phyloP scores from a whole-genome alignment of 306 rosid genomes.

The Phaseolus lunatus region DNA sequence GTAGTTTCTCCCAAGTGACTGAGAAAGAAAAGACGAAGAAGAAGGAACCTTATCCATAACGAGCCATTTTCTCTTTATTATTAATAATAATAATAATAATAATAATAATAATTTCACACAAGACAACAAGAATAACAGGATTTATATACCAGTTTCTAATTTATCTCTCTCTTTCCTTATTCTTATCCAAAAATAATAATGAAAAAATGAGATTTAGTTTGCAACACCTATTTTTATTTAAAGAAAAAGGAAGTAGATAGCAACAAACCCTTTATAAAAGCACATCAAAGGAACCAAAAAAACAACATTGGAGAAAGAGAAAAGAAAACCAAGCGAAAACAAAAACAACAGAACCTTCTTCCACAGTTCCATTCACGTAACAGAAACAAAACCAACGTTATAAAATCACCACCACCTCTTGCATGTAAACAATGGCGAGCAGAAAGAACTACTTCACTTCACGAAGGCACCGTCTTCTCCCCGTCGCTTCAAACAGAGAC shows the following conservation, averaged over 20 bases:
- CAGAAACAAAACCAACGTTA: not conserved
- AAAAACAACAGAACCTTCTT: not conserved
- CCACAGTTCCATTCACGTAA: not conserved
- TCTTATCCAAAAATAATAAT: constrained; percentile 11
- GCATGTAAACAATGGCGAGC: not conserved
- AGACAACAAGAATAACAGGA: constrained; percentile 16
- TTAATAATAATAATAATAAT: too few relatives aligned
- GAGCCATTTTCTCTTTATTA: not conserved
- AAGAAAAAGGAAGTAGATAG: constrained; percentile 9
- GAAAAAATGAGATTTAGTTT: not conserved
- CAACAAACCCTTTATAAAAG: constrained; percentile 59
- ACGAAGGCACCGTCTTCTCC: constrained; percentile 59
- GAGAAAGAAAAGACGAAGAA: constrained; percentile 22
- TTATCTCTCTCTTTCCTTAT: not conserved
- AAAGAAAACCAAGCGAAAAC: not conserved
- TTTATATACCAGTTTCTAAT: not conserved
- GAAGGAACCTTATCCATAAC: constrained; percentile 68
- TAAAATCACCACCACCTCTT: not conserved
- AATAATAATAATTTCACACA: not conserved
- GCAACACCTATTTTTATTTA: not conserved
- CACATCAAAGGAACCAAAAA: constrained; percentile 40
- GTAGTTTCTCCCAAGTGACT: constrained; percentile 28
- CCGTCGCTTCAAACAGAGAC: constrained; percentile 49
- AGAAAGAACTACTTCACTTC: constrained; percentile 58
- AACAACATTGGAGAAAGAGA: not conserved